A percentile compares a stretch with the other conserved stretches of the same genome.
Conservation (phyloP, 2,329 filamentous ascomycete species). For the Fusarium scirpi region DNA sequence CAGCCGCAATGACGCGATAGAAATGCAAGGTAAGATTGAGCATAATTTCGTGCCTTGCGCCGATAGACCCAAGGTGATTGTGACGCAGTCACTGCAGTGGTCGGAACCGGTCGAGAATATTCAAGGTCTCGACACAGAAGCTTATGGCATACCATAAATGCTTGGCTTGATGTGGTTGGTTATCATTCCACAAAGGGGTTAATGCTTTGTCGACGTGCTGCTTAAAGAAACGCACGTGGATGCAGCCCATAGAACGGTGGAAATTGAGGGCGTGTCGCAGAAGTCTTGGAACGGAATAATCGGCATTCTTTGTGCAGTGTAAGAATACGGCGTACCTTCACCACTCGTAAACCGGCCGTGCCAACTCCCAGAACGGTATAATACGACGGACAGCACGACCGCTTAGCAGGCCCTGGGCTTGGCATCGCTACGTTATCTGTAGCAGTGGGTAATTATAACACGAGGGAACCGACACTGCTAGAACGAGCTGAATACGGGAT, state of each 20-base stretch:
- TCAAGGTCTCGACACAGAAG: constrained; percentile 27
- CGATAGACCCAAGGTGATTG: constrained; percentile 26
- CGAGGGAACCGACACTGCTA: constrained; percentile 12
- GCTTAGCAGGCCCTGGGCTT: constrained; percentile 36
- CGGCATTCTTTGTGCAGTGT: constrained; percentile 43
- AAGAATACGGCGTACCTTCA: constrained; percentile 33
- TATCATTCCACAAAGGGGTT: constrained; percentile 34
- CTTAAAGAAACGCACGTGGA: constrained; percentile 42
- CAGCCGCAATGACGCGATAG: constrained; percentile 45
- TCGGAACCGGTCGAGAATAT: constrained; percentile 19
- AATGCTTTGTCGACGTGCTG: constrained; percentile 38
- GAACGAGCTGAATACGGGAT: constrained; percentile 33
- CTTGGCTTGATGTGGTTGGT: constrained; percentile 39
- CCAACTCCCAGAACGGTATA: constrained; percentile 40
- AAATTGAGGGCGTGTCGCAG: constrained; percentile 46
- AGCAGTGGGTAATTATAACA: constrained; percentile 18
- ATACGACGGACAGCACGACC: constrained; percentile 30
- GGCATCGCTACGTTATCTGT: constrained; percentile 30
- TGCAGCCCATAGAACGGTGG: constrained; percentile 39
- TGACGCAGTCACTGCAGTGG: constrained; percentile 31
- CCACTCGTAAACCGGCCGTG: constrained; percentile 28
- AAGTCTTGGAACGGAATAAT: constrained; percentile 49
- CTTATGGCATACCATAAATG: constrained; percentile 36
- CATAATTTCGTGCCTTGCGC: constrained; percentile 41
- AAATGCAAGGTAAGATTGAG: constrained; percentile 44